Base-by-base conservation (phyloP, 495 filamentous ascomycete genomes). In the Penicillium coffeae region DNA sequence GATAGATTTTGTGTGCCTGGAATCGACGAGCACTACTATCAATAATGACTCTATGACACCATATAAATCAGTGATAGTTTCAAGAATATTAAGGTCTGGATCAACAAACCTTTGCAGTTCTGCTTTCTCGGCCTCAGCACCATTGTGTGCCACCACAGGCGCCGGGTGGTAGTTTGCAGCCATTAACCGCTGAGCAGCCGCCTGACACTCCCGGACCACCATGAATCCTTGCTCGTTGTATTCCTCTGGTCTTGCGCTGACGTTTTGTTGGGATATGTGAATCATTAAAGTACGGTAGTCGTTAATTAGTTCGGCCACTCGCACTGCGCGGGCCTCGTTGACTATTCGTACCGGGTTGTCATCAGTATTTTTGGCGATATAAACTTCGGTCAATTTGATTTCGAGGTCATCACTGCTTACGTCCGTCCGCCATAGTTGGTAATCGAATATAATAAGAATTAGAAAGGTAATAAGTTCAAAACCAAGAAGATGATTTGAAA, bases 221-320 rank as follows among this genome's bases (percentile, higher is more conserved):
- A 76, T 76, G 73, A 84, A 93, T 42, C 90, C 90, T 58, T 88
- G 82, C 44, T 88, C 85, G 63, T 87, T 80, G 66, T 85, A 85
- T 46, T 94, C 87, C 33, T 88, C 85, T 30, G 62, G 45, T n/a
- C 60, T 43, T 13, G 58, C 80, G 30, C 77, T 73, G 45, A 77
- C 77, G 37, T 82, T 79, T 18, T 82, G 84, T 42, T 84, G 79
- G 33, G 85, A 78, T 65, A 95, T 91, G 64, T 87, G 88, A 60
- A 84, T 74, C 58, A 94, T 86, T 2, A 95, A 78, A 45, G 80
- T 86, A 50, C 86, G 84, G 73, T 90, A 96, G 70, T 95, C 90
- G 58, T 79, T 78, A 57, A 94, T 86, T 49, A 95, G 74, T 65
- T 95, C 87, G 62, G 86, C 82, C 61, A 96, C 81, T 63, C 90